Evolutionary conservation across 2,329 filamentous ascomycete genomes (phyloP), one percentile per base, ranked within the genome.

Genomic region (Xylaria sp.): DNA sequence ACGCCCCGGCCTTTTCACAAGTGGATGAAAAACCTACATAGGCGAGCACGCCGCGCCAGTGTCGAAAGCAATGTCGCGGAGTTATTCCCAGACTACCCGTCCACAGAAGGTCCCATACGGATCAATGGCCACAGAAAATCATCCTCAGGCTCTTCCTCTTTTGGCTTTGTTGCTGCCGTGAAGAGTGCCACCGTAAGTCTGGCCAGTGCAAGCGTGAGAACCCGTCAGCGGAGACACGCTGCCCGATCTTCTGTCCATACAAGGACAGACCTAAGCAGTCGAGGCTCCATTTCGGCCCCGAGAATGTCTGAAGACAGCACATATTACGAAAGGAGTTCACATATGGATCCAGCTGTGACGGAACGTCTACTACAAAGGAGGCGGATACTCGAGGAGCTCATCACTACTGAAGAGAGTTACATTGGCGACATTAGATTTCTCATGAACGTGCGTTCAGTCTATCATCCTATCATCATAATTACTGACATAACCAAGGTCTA

Each of bases 391-490:
- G 92, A 96, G 77, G 96, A 98, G 81, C 84, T 98, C 60, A 89
- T 98, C 69, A 87, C 83, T 66, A 97, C 94, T 0, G 96, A 98
- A 80, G 92, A 96, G 78, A 89, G 91, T 76, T 98, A 98, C 78
- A 90, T 98, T 74, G 89, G 91, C 18, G 95, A 97, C 76, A 81
- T 98, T 67, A 93, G 93, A 75, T 94, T 96, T 73, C 84, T 98
- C 68, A 91, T 92, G 78, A 94, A 97, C 81, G 94, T 95, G 82
- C 78, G 89, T 76, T n/a, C 15, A 50, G 10, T 28, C 20, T 57
- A 4, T 23, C 39, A 7, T 1, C 46, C 10, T 23, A 20, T 20
- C 8, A 52, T 8, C 20, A 59, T 39, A 39, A n/a, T 31, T 61
- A 31, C 67, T 72, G 41, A 79, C 71, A 78, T 13, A 1, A 2